These are phyloP conservation scores for Phytophthora pini DNA, from an alignment of 352 stramenopile genomes.

Conservation along the genomic window DNA sequence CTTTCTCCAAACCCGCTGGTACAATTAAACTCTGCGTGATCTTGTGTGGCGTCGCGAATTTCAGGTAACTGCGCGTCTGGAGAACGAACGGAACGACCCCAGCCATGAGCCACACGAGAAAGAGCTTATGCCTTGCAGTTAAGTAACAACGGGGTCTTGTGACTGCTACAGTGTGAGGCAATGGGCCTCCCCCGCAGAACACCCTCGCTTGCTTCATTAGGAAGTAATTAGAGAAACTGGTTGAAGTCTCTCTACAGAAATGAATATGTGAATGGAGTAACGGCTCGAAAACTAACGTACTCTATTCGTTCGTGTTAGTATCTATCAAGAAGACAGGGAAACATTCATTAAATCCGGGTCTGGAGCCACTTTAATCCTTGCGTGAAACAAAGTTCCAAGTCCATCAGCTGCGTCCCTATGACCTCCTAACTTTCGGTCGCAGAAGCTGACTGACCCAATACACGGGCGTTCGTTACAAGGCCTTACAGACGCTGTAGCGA, in stretches of 20 bases:
- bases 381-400: not conserved
- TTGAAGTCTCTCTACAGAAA: conserved; percentile 1
- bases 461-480: conserved; percentile 9
- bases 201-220: conserved; percentile 15
- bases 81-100: conserved; percentile 5
- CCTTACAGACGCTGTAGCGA: conserved; percentile 12
- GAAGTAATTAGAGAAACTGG: not conserved
- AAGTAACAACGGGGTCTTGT: not conserved
- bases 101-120: conserved; percentile 4
- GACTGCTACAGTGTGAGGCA: conserved; percentile 7
- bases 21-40: conserved; percentile 7
- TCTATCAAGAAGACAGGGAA: conserved; percentile 5
- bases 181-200: not conserved
- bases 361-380: conserved; percentile 1
- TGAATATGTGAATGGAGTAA: not conserved
- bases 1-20: not conserved
- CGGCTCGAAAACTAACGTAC: too few species aligned
- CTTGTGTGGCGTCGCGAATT: conserved; percentile 13
- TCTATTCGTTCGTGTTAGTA: not conserved
- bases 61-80: conserved; percentile 9
- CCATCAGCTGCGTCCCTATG: not conserved
- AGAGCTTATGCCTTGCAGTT: not conserved
- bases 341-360: conserved; percentile 2
- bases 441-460: conserved; percentile 10
- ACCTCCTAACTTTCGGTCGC: conserved; percentile 10